These are phyloP conservation scores for Quercus engelmannii DNA, from an alignment of 306 rosid species.

Conservation along the genomic window DNA sequence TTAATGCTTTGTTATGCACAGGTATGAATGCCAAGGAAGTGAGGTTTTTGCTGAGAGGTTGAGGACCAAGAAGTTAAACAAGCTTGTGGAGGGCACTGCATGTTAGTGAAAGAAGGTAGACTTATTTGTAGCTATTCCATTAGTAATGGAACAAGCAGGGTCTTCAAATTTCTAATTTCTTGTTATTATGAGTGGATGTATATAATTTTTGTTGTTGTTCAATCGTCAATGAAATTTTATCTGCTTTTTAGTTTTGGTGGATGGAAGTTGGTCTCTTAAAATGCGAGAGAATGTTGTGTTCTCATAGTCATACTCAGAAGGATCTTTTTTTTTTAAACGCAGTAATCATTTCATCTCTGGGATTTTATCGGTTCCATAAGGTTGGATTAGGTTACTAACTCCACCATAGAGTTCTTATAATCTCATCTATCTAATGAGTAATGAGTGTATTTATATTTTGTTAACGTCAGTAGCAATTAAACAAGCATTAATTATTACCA, in stretches of 20 bases:
- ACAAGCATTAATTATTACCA: too few species aligned
- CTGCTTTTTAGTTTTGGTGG: neutral
- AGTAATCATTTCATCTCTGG: too few species aligned
- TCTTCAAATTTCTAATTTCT: neutral
- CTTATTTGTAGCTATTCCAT: neutral
- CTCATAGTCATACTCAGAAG: too few species aligned
- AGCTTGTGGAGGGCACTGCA: slow-evolving; percentile 21
- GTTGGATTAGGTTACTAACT: too few species aligned
- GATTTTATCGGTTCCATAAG: too few species aligned
- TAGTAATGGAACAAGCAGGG: neutral
- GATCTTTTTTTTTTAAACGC: too few species aligned
- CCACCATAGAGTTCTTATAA: too few species aligned
- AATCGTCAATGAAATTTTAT: neutral
- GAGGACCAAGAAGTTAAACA: slow-evolving; percentile 24
- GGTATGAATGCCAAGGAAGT: slow-evolving; percentile 31
- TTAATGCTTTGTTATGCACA: slow-evolving; percentile 1
- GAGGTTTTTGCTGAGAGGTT: slow-evolving; percentile 30
- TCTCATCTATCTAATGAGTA: too few species aligned
- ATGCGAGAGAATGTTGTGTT: too few species aligned
- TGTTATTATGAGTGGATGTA: neutral
- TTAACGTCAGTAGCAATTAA: too few species aligned
- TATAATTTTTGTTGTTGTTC: neutral
- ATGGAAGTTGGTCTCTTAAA: neutral
- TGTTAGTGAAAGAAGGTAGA: neutral
- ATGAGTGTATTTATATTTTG: too few species aligned